Evolutionary conservation across 768 basidiomycete genomes (phyloP), one percentile per base, ranked within the genome.

Genomic region (Cantharellus anzutake): DNA sequence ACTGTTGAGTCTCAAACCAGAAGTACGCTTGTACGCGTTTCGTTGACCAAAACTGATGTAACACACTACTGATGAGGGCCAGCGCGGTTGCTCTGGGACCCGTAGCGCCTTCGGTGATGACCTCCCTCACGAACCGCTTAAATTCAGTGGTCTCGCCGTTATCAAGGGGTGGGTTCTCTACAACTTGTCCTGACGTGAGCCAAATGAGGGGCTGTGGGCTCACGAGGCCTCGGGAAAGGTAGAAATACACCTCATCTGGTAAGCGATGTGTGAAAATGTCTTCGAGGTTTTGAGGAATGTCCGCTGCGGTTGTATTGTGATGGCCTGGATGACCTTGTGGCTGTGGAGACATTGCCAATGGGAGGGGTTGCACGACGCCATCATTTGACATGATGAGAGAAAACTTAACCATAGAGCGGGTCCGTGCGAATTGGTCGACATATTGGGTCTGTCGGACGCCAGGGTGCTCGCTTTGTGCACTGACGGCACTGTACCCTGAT

Each of bases 131-230:
- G 69, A 94, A 99, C 29, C 92, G 80, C 65, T 82, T 83, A 69
- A 96, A 98, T 69, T 99, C 93, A 1, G 80, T 89, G 44, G 88
- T 90, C 70, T 97, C 94, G 2, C 93, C 93, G 67, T 92, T 93
- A 68, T 93, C 90, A 56, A 98, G 75, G 41, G 96, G 94, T 2
- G 86, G 82, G 60, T 82, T 82, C 68, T 97, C 88, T 55, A 84
- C 73, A 62, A 94, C 80, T 69, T 83, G 82, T 14, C 64, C 64
- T 56, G 61, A 62, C 91, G 89, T 91, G 61, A 99, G 80, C 87
- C 94, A 96, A n/a, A 92, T 85, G 34, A 98, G 78, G 5, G 90
- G 82, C 65, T 90, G 87, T 0, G 94, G 89, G 4, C 83, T 82
- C 58, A 97, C 69, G 11, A 98, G 78, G 3, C 96, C 94, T 16